Evolutionary conservation across 1,139 yeast genomes (phyloP), one percentile per base, ranked within the genome.

Genomic region (Pneumocystis canis): DNA sequence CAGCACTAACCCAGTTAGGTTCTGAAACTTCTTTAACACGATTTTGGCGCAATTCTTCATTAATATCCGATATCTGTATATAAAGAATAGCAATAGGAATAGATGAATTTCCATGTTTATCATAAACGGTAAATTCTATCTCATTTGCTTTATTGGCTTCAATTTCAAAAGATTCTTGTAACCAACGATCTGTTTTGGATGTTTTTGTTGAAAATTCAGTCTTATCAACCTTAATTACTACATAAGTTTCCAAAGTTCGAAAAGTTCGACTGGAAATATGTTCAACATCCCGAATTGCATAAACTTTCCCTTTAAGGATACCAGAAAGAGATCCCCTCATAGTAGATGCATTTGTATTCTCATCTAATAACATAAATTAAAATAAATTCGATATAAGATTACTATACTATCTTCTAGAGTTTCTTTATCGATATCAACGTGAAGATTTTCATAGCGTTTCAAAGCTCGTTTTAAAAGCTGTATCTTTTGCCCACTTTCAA

Each of bases 41-140:
- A 72, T 86, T 87, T 71, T 92, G 87, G 74, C 98, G 88, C 63
- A 92, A 80, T 68, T 92, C 97, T 75, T 92, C 98, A 0, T 95
- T 89, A 61, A 92, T 81, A 73, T 92, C 98, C 4, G 95, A 84
- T 53, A 92, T 79, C 58, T 92, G 80, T 53, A 90, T 81, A 97
- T 97, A 92, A 70, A 87, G 83, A 58, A 92, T 79, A 2, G 96
- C 98, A n/a, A 92, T 96, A 0, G 98, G 97, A 5, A 86, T 83
- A 64, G 79, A 75, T 59, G 79, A 80, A 62, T 79, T 81, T 59
- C 87, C 87, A 37, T 80, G 76, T 69, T 85, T 85, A 73, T 92
- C 98, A 73, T 85, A 89, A 5, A 92, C 89, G 0, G 90, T 82
- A 65, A 92, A 78, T 70, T 90, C 97, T 60, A 90, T 79, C 75